Base-by-base conservation (phyloP, 495 filamentous ascomycete genomes). In the Eremomyces bilateralis region DNA sequence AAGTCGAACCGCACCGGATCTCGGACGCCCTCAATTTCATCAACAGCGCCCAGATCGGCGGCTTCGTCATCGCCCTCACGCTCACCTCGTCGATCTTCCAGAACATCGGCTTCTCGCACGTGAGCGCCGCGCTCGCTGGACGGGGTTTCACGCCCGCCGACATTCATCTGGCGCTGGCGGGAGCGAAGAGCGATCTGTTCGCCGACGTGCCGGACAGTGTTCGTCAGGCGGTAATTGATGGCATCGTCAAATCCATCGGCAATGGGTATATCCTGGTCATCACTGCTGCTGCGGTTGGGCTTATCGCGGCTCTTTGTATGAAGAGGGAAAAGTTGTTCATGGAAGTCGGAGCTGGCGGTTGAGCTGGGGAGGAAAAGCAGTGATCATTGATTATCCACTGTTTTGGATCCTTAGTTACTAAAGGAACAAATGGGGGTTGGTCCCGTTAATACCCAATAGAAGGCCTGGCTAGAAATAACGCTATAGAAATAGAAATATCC, bases 251-350 rank as follows among this genome's bases (percentile, higher is more conserved):
- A 8, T 40, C 47, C 3, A 42, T 52, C 20, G 8, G 21, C 3
- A 40, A 42, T 31, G 45, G 45, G 15, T 52, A 48, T 40, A 45
- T 50, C 17, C 29, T 47, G 25, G 42, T 46, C 6, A 38, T 50
- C 3, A 21, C 41, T 11, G 47, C 43, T 4, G 47, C 36, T 2
- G 42, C 37, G 1, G 4, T 46, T 8, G 37, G 37, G 4, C 8
- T 45, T 19, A 19, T 42, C 1, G 20, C 33, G 12, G 21, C 30
- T 1, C 3, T 45, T 25, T 31, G 38, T 20, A 44, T 50, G 45
- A 47, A 42, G 35, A 36, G 39, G 33, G 47, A 50, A 34, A 46
- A 20, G 29, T 27, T 50, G 10, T 50, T 50, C 27, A 35, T 38
- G 31, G 20, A 17, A 27, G 22, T 27, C 21, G 31, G 10, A 3